Base-by-base conservation (phyloP, 495 filamentous ascomycete genomes). In the Penicillium paradoxum region DNA sequence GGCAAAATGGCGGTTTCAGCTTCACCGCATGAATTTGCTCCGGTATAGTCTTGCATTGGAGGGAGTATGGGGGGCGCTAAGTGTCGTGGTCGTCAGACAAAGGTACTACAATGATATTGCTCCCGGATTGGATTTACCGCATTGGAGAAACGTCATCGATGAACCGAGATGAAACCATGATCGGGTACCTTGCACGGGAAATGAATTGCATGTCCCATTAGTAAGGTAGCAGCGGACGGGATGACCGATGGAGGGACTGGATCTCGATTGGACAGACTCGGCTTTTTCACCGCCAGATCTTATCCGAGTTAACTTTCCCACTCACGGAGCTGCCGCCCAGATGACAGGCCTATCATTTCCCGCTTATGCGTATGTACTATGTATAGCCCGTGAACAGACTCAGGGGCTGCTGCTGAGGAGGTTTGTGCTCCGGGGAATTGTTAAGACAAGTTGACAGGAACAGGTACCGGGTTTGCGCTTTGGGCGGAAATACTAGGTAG, bases 231-330 rank as follows among this genome's bases (percentile, higher is more conserved):
- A 25, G 37, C 7, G 6, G 10, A 51, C 48, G 38, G 48, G 21
- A 29, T 42, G 49, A 34, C 56, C 51, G 52, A 52, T 33, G 52
- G 30, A 34, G 24, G 41, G 25, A 44, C 24, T 52, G 39, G 49
- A 47, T 59, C 52, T 53, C 57, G 19, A 65, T 65, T 65, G 62
- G 62, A 57, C 44, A 37, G 30, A 44, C 15, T 44, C 48, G 38
- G 49, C 32, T 25, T 48, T 60, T 58, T 60, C 62, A 65, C 62
- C 62, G 62, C 62, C 54, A 65, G 56, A 62, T 56, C 30, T 39
- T 32, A 56, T 39, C 45, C 44, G 45, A 32, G 49, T n/a, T 18
- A 43, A 42, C 11, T 51, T 43, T 14, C 13, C 29, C 39, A 43
- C 39, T 37, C 29, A 34, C 34, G 33, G 24, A 49, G 5, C 24